phyloP scores from a whole-genome alignment of 2,329 filamentous ascomycete genomes.

The Pyricularia sp. region DNA sequence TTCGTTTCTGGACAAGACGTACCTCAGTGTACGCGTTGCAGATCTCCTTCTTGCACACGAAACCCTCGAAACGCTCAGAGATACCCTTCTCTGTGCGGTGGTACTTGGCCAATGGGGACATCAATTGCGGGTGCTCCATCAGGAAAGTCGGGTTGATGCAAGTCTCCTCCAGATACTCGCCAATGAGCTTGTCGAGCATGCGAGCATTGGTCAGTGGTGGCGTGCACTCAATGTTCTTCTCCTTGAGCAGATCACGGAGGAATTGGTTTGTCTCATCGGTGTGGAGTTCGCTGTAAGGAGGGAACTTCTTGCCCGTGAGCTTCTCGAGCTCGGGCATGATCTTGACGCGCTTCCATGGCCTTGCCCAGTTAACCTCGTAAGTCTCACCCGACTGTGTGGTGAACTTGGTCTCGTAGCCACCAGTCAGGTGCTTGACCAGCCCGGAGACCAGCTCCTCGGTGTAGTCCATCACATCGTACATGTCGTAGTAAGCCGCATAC shows the following conservation, averaged over 20 bases:
- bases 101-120: slow-evolving; percentile 95
- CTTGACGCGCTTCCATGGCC: slow-evolving; percentile 84
- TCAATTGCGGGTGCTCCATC: slow-evolving; percentile 64
- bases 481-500: slow-evolving; percentile 88
- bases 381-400: slow-evolving; percentile 78
- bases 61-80: slow-evolving; percentile 95
- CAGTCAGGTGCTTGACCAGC: slow-evolving; percentile 81
- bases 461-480: slow-evolving; percentile 82
- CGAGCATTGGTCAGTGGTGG: slow-evolving; percentile 87
- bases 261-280: slow-evolving; percentile 84
- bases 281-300: slow-evolving; percentile 79
- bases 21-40: slow-evolving; percentile 87
- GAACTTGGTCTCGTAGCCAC: slow-evolving; percentile 76
- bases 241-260: slow-evolving; percentile 74
- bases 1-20: not conserved
- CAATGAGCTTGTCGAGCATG: slow-evolving; percentile 92
- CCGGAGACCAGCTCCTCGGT: slow-evolving; percentile 90
- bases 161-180: slow-evolving; percentile 90
- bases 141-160: slow-evolving; percentile 93
- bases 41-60: slow-evolving; percentile 96
- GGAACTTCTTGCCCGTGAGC: slow-evolving; percentile 87
- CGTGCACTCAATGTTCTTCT: slow-evolving; percentile 82
- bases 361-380: slow-evolving; percentile 92
- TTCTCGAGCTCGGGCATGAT: slow-evolving; percentile 94
- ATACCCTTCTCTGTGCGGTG: slow-evolving; percentile 74